These are phyloP conservation scores for Cordyceps militaris DNA, from an alignment of 2,329 filamentous ascomycete species.

Conservation along the genomic window DNA sequence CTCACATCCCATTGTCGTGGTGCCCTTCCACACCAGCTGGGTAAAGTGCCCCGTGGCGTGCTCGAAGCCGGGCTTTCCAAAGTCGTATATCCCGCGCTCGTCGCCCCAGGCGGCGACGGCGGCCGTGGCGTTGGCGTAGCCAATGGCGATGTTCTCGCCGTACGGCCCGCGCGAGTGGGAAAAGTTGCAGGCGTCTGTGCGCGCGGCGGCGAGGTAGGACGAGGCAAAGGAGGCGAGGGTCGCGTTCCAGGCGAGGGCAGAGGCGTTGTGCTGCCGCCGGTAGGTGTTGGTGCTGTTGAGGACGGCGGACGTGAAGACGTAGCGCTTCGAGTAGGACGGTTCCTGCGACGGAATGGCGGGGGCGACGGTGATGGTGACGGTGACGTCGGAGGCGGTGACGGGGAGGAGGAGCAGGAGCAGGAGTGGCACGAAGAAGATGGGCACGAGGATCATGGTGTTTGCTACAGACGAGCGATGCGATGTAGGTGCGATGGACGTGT, in stretches of 20 bases:
- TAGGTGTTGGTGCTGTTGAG: slow-evolving; percentile 62
- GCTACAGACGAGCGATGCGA: too few relatives aligned
- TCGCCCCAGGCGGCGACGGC: slow-evolving; percentile 61
- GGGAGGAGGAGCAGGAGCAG: not conserved
- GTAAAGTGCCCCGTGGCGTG: slow-evolving; percentile 64
- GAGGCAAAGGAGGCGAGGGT: slow-evolving; percentile 51
- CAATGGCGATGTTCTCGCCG: slow-evolving; percentile 69
- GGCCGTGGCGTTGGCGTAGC: slow-evolving; percentile 52
- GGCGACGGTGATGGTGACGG: slow-evolving; percentile 27
- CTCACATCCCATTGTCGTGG: slow-evolving; percentile 52
- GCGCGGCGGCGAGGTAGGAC: slow-evolving; percentile 36
- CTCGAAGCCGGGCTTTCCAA: slow-evolving; percentile 46
- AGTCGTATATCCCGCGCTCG: slow-evolving; percentile 50
- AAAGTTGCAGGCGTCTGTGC: slow-evolving; percentile 37
- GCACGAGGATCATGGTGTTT: not conserved
- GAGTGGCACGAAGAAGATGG: not conserved
- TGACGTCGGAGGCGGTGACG: slow-evolving; percentile 2
- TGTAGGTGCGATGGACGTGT: too few relatives aligned
- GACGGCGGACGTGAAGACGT: slow-evolving; percentile 44
- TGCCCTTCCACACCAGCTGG: slow-evolving; percentile 64
- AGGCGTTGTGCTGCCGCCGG: slow-evolving; percentile 55
- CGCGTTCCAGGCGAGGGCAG: slow-evolving; percentile 54
- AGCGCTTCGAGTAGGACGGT: slow-evolving; percentile 24
- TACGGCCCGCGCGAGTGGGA: slow-evolving; percentile 54
- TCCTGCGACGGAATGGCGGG: slow-evolving; percentile 29